A percentile compares a stretch with the other conserved stretches of the same genome.
Conservation (phyloP, 257 asterid species). For the Primulina eburnea region DNA sequence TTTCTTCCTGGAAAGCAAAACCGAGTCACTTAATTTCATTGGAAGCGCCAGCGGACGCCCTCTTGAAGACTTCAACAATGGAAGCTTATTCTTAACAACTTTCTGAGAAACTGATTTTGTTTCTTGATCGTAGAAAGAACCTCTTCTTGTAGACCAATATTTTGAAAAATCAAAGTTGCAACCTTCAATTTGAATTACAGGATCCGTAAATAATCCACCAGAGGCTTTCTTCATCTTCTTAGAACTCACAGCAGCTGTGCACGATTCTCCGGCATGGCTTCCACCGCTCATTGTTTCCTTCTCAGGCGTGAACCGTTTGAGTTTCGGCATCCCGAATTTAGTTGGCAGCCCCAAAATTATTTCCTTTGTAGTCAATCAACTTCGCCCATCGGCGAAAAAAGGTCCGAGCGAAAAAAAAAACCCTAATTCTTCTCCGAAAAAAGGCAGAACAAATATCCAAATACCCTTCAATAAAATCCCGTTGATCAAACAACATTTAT, state of each 20-base stretch:
- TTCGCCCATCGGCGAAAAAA: constrained; percentile 14
- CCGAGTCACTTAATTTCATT: constrained; percentile 52
- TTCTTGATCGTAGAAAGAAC: constrained; percentile 25
- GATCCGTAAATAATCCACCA: constrained; percentile 39
- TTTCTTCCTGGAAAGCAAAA: constrained; percentile 66
- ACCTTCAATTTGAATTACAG: constrained; percentile 46
- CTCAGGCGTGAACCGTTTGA: constrained; percentile 58
- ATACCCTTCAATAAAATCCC: constrained; percentile 26
- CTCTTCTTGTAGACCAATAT: constrained; percentile 30
- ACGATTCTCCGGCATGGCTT: constrained; percentile 31
- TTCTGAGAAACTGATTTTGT: constrained; percentile 26
- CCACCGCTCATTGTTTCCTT: constrained; percentile 31
- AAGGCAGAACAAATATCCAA: neutral
- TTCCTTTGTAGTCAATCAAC: constrained; percentile 27
- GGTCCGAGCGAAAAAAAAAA: constrained; percentile 15
- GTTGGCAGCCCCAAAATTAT: constrained; percentile 39
- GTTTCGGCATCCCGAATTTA: constrained; percentile 59
- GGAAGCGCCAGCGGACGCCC: constrained; percentile 75
- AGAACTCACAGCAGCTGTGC: constrained; percentile 24
- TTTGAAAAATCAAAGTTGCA: constrained; percentile 30
- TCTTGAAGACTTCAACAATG: constrained; percentile 68
- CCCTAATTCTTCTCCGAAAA: constrained; percentile 28
- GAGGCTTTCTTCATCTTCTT: constrained; percentile 29
- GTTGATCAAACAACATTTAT: constrained; percentile 6
- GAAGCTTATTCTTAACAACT: constrained; percentile 42